Conservation (phyloP, 1,284 basidiomycete genomes). For the Austropuccinia psidii region DNA sequence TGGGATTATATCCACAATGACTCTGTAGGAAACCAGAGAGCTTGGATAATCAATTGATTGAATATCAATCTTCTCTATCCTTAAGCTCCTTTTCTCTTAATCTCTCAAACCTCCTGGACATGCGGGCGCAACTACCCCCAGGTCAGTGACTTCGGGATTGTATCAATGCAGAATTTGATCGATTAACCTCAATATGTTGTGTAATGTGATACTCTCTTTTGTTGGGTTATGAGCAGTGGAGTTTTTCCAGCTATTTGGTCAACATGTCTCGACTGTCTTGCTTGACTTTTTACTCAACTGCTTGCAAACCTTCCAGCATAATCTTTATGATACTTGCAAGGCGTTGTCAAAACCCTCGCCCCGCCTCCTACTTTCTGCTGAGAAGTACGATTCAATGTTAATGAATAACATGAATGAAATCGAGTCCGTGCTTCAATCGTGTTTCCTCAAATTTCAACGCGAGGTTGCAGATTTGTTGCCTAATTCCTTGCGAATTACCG, state of each 20-base stretch:
- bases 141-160: not conserved
- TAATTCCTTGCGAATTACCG: no score
- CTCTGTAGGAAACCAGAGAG: not conserved
- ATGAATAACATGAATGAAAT: no score
- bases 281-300: not conserved
- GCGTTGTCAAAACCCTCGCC: no score
- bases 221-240: not conserved
- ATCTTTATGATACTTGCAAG: no score
- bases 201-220: no score
- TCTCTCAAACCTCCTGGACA: conserved; percentile 9
- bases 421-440: no score
- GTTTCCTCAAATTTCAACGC: no score
- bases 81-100: conserved; percentile 2
- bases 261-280: not conserved
- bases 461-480: no score
- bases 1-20: not conserved
- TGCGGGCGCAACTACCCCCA: not conserved
- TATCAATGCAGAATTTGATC: not conserved
- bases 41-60: not conserved
- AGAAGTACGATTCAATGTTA: no score
- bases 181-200: not conserved
- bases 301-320: no score
- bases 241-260: not conserved
- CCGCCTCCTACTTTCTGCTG: no score
- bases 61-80: conserved; percentile 17